Conservation (phyloP, 768 basidiomycete genomes). For the Baorangia bicolor region DNA sequence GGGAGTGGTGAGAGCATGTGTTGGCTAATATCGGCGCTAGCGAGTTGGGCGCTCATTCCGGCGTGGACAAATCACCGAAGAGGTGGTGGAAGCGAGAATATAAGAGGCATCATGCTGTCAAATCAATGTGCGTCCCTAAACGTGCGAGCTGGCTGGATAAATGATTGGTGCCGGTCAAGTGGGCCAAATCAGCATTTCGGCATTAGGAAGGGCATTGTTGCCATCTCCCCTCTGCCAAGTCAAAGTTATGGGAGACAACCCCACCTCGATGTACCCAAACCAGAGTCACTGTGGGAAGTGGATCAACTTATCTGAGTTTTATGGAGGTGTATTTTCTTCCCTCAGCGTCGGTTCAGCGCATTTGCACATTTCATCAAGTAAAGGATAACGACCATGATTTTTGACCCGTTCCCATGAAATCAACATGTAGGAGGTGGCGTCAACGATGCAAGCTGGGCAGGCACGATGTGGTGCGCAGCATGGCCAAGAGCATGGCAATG, state of each 20-base stretch:
- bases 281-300: no score
- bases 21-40: constrained; percentile 5
- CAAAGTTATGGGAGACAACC: no score
- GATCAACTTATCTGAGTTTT: no score
- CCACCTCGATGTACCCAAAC: no score
- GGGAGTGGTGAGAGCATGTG: constrained; percentile 1
- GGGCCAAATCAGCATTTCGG: constrained; percentile 3
- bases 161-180: background rate
- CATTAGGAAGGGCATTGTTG: background rate
- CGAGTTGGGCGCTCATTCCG: background rate
- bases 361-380: background rate
- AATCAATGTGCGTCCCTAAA: constrained; percentile 1
- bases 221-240: background rate
- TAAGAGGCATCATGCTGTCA: background rate
- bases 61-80: background rate
- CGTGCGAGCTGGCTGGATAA: constrained; percentile 1
- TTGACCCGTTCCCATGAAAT: no score
- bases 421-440: no score
- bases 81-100: background rate
- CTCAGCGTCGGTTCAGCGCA: background rate
- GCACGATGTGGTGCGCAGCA: background rate
- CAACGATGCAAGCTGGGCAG: background rate
- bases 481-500: background rate
- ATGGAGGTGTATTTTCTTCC: no score
- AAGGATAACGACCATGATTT: no score